Percentiles rank a stretch among this genome's conserved stretches.
Conservation (phyloP, 345 rosid genomes). For the Erucastrum elatum region DNA sequence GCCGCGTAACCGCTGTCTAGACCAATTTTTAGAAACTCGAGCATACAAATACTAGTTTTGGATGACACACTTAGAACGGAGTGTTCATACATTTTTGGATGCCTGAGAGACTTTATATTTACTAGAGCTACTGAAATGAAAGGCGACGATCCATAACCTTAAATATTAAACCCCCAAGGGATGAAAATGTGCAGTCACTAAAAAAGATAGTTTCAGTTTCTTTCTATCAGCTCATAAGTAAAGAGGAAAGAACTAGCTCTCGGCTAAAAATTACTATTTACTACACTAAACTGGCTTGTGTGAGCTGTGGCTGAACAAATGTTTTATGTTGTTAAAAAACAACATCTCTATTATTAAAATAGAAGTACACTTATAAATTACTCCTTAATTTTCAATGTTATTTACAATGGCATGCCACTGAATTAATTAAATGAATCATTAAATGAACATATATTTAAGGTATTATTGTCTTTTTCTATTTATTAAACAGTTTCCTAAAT, state of each 20-base stretch:
- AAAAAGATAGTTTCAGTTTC: neutral
- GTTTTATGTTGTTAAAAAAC: too few relatives aligned
- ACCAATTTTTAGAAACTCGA: too few relatives aligned
- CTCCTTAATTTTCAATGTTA: too few relatives aligned
- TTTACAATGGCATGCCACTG: too few relatives aligned
- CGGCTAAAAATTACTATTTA: conserved; percentile 15
- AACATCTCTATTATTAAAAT: too few relatives aligned
- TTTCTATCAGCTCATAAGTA: neutral
- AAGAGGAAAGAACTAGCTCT: conserved; percentile 1
- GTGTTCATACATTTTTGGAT: neutral
- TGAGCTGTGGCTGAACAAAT: conserved; percentile 54
- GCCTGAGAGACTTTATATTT: neutral
- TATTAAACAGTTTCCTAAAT: too few relatives aligned
- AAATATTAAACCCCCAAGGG: neutral
- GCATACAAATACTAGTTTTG: neutral
- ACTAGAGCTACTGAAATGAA: neutral
- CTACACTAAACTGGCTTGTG: conserved; percentile 46
- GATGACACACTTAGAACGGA: neutral
- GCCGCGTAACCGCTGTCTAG: too few relatives aligned
- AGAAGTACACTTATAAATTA: too few relatives aligned
- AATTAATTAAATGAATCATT: too few relatives aligned
- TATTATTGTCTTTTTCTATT: too few relatives aligned
- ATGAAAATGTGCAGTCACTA: neutral
- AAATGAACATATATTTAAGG: too few relatives aligned
- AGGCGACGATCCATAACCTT: neutral